Base-by-base conservation (phyloP, 345 rosid species). In the Eucalyptus erythrocorys region DNA sequence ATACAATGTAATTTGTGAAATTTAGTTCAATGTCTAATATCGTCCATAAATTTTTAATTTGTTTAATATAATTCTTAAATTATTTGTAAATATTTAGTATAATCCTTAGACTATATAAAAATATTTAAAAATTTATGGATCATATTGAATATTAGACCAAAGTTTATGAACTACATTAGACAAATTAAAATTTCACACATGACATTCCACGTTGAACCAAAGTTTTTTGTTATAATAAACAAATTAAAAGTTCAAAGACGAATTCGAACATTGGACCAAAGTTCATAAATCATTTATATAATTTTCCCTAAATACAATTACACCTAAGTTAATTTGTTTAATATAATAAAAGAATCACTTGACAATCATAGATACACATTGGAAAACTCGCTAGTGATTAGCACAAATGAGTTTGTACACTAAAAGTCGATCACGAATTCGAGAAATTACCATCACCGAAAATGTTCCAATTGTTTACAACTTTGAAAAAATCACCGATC, bases 1-100 rank as follows among this genome's bases (percentile, higher is more conserved):
- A 8, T 55, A 55, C 0, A 55, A 24, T 24, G 5, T 10, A 30
- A 55, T 55, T 0, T 3, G 4, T 55, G 30, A 24, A 55, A 24
- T 55, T 55, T 55, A 2, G 6, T 13, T 22, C 4, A 55, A 55
- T 4, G 3, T 55, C 4, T 55, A 55, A 55, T 24, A 22, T 22
- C 6, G 2, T 55, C 61, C 1, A 2, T 55, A 55, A 55, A 55
- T 0, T 55, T 24, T 55, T 55, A 55, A 55, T 5, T 55, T 55
- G 13, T 24, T 55, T 4, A 55, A 55, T 55, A 24, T 24, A 1
- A 1, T 55, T 5, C 3, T 22, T 22, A 6, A 24, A 55, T 5
- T 55, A 55, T 22, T 55, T 55, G 3, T 55, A 55, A 4, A 55
- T 55, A 9, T 55, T 55, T 24, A 24, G 6, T 24, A 22, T 55